Evolutionary conservation across 768 basidiomycete species (phyloP).

Genomic region (Termitomyces sp.): DNA sequence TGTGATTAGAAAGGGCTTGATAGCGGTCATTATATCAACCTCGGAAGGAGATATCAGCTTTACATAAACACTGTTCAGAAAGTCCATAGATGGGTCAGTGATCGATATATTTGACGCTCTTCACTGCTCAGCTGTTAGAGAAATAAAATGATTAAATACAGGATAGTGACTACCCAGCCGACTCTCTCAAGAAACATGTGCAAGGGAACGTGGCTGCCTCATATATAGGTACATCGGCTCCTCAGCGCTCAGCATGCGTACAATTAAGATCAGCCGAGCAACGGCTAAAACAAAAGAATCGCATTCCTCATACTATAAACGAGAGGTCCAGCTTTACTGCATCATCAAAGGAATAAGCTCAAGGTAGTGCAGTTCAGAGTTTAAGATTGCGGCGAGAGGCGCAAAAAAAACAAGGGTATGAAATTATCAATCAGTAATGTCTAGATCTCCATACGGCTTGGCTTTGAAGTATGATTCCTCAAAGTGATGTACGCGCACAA

Average conservation of each 20-base stretch:
- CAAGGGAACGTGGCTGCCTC: background rate
- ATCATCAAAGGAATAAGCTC: background rate
- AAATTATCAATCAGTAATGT: constrained; percentile 44
- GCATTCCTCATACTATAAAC: background rate
- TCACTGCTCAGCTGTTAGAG: background rate
- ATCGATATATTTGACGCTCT: background rate
- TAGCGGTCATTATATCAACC: background rate
- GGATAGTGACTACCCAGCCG: background rate
- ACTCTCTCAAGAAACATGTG: background rate
- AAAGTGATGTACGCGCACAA: constrained; percentile 85
- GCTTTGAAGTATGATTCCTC: constrained; percentile 93
- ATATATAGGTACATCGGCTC: background rate
- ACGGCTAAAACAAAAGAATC: background rate
- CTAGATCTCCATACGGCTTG: constrained; percentile 87
- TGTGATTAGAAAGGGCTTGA: background rate
- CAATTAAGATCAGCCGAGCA: background rate
- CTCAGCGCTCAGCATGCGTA: background rate
- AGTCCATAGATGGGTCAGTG: background rate
- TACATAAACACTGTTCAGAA: constrained; percentile 2
- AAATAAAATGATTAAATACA: background rate
- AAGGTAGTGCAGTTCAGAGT: background rate
- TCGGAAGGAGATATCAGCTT: background rate
- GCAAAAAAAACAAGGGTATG: constrained; percentile 3
- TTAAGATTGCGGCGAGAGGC: background rate
- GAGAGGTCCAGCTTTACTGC: too few relatives aligned